These are phyloP conservation scores for Chenopodium quinoa DNA, from an alignment of 148 eudicot genomes.

Conservation along the genomic window DNA sequence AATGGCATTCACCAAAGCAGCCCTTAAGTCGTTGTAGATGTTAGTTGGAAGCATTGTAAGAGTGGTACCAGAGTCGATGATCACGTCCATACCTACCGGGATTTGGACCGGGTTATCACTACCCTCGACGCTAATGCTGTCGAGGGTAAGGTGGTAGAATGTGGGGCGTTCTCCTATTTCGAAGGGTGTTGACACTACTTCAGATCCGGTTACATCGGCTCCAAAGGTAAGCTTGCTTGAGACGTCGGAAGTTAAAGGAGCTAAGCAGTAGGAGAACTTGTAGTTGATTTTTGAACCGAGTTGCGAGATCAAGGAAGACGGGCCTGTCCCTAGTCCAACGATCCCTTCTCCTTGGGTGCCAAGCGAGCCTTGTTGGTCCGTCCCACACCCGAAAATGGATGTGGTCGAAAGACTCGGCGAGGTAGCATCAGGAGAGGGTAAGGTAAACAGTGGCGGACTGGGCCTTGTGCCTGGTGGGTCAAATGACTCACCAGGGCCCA, in stretches of 20 bases:
- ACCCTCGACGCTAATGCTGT: conserved; percentile 10
- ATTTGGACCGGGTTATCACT: not conserved
- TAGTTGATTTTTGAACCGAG: conserved; percentile 24
- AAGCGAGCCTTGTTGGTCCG: conserved; percentile 2
- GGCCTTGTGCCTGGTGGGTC: too few relatives aligned
- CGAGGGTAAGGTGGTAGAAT: conserved; percentile 23
- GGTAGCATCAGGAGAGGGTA: conserved; percentile 2
- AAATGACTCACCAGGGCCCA: too few relatives aligned
- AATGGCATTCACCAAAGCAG: conserved; percentile 12
- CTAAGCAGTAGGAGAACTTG: conserved; percentile 46
- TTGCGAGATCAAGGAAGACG: conserved; percentile 37
- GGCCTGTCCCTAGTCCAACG: conserved; percentile 42
- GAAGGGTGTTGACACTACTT: conserved; percentile 30
- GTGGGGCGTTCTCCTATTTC: not conserved
- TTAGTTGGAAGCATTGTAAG: conserved; percentile 16
- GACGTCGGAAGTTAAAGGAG: conserved; percentile 15
- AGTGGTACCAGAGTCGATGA: conserved; percentile 41
- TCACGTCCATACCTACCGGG: conserved; percentile 5
- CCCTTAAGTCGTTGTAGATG: conserved; percentile 18
- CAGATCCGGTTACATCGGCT: conserved; percentile 16
- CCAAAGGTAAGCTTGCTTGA: conserved; percentile 39
- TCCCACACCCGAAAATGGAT: conserved; percentile 38
- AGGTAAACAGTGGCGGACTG: too few relatives aligned
- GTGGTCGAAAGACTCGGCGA: not conserved
- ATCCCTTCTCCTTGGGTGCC: conserved; percentile 27